Evolutionary conservation across 768 basidiomycete genomes (phyloP), one percentile per base, ranked within the genome.

Genomic region (Collybia mongolica): DNA sequence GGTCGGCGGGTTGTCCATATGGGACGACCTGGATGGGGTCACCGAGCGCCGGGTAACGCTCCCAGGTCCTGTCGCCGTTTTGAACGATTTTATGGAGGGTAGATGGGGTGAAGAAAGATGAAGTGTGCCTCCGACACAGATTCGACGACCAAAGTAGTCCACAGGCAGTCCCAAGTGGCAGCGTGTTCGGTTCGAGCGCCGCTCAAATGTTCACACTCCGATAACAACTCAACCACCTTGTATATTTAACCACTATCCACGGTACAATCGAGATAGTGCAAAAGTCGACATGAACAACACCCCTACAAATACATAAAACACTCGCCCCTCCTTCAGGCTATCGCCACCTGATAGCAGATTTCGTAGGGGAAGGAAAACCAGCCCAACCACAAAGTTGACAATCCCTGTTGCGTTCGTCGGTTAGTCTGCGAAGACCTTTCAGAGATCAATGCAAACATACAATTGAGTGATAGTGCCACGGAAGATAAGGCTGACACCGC

Each of bases 1-100:
- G 65, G 78, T 85, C 72, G 86, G 82, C 77, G 87, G 82, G 66
- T 82, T 88, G 75, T 90, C 89, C 89, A 90, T 90, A 72, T 85
- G 81, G 75, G 86, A 84, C 81, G 84, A 83, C 85, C 87, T 84
- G 76, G 79, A 78, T 71, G 82, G 79, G 71, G 83, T 83, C 80
- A 83, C 82, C 78, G 81, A 82, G 73, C 84, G 84, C 76, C 83
- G 74, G 70, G 72, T 66, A 71, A 74, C 82, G 76, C 77, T 83
- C 72, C 80, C 82, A 79, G 79, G 75, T 75, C 77, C 75, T 70
- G 82, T 81, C 76, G 83, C 81, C 82, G 83, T 84, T 84, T 84
- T 83, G 76, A 64, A 75, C 58, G 59, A 70, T 61, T 65, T 68
- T 71, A 62, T 67, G 60, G 65, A 61, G 65, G 69, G 63, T 65